Conservation (phyloP, 73 alveolate species). For the Stentor coeruleus region DNA sequence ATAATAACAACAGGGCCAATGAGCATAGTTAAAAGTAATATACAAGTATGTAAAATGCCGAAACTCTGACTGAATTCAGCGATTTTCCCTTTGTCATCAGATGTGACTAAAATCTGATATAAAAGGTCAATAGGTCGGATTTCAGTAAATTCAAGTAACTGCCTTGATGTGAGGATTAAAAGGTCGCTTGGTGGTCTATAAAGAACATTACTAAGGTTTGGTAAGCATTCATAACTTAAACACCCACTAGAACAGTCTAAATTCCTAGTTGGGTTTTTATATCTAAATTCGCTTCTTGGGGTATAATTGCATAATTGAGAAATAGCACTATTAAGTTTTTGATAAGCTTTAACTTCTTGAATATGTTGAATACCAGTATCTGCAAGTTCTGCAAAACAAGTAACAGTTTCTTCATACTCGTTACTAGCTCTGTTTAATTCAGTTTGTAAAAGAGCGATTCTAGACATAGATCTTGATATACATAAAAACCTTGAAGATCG, state of each 20-base stretch:
- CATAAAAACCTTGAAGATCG: neutral
- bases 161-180: neutral
- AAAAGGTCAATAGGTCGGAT: slow-evolving; percentile 9
- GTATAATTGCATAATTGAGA: neutral
- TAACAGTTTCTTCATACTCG: slow-evolving; percentile 18
- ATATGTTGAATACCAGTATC: neutral
- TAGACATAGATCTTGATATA: neutral
- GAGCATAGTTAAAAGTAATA: neutral
- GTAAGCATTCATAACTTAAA: neutral
- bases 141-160: neutral
- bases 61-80: neutral
- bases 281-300: neutral
- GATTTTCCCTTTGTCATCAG: neutral
- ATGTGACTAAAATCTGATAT: neutral
- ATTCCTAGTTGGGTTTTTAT: neutral
- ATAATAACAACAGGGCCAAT: neutral
- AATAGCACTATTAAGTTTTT: neutral
- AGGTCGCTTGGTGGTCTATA: slow-evolving; percentile 16
- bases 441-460: slow-evolving; percentile 8
- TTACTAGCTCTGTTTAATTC: neutral
- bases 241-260: neutral
- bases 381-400: neutral
- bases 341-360: neutral
- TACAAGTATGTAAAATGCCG: neutral
- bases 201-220: neutral